Evolutionary conservation across 2,329 filamentous ascomycete genomes (phyloP).

Genomic region (Diplocarpon mali): DNA sequence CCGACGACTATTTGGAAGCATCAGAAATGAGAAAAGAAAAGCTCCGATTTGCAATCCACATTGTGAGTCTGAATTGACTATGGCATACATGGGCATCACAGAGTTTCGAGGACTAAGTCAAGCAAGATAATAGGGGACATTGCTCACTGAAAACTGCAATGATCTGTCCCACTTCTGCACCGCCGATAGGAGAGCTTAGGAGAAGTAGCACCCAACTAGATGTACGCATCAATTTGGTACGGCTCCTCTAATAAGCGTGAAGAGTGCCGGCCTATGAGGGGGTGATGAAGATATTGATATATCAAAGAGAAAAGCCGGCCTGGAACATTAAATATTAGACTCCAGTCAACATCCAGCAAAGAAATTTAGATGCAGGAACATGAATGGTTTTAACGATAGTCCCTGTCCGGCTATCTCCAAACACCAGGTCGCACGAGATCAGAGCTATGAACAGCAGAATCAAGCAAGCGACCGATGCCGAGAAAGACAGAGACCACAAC

Average conservation of each 20-base stretch:
- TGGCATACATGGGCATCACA: background rate
- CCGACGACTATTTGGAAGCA: conserved; percentile 36
- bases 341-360: background rate
- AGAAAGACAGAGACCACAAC: conserved; percentile 41
- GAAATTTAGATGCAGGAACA: conserved; percentile 34
- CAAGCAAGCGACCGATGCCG: conserved; percentile 48
- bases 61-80: no score
- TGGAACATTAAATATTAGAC: conserved; percentile 19
- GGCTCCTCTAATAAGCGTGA: background rate
- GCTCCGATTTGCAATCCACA: background rate
- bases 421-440: conserved; percentile 34
- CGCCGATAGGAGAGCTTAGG: conserved; percentile 42
- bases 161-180: conserved; percentile 45
- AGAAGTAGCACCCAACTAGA: conserved; percentile 50
- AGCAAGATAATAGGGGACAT: background rate
- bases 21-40: background rate
- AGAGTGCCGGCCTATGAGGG: conserved; percentile 30
- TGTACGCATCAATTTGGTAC: conserved; percentile 11
- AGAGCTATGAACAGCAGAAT: conserved; percentile 41
- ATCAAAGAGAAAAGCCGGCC: conserved; percentile 46
- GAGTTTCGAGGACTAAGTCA: background rate
- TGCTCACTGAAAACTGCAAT: conserved; percentile 45
- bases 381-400: conserved; percentile 39
- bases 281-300: conserved; percentile 48
- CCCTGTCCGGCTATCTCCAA: conserved; percentile 39